Conservation (phyloP, 2,329 filamentous ascomycete species). For the Aspergillus hortae region DNA sequence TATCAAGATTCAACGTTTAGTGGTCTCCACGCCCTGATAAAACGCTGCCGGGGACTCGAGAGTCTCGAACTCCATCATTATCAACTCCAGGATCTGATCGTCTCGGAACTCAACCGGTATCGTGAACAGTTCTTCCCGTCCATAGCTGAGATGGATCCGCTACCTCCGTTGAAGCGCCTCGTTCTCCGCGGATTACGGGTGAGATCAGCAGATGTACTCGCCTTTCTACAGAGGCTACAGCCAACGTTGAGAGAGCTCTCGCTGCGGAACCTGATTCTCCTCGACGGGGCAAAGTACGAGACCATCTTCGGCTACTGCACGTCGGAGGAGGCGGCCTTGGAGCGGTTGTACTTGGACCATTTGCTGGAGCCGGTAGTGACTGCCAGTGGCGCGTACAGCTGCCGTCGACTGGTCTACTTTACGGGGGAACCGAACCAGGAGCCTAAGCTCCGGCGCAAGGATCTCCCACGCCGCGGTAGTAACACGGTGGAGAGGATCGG, state of each 20-base stretch:
- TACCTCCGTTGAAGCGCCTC: background rate
- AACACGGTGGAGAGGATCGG: background rate
- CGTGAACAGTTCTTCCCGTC: background rate
- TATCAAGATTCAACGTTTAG: background rate
- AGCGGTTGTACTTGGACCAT: slow-evolving; percentile 1
- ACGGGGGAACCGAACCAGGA: slow-evolving; percentile 1
- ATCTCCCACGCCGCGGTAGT: background rate
- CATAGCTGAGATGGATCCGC: slow-evolving; percentile 1
- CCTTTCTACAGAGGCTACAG: background rate
- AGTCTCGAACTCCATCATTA: slow-evolving; percentile 6
- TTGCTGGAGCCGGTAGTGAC: background rate
- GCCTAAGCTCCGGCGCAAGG: slow-evolving; percentile 1
- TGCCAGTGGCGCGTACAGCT: background rate
- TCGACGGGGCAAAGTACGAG: background rate
- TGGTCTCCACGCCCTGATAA: background rate
- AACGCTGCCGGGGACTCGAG: slow-evolving; percentile 1
- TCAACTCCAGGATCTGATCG: background rate
- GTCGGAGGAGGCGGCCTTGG: background rate
- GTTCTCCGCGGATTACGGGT: background rate
- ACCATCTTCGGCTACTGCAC: slow-evolving; percentile 5
- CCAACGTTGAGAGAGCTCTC: background rate
- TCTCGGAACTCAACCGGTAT: background rate
- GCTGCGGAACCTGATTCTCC: background rate
- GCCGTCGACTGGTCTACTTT: background rate
- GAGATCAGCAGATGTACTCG: slow-evolving; percentile 2